Base-by-base conservation (phyloP, 345 rosid genomes). In the Linum usitatissimum region DNA sequence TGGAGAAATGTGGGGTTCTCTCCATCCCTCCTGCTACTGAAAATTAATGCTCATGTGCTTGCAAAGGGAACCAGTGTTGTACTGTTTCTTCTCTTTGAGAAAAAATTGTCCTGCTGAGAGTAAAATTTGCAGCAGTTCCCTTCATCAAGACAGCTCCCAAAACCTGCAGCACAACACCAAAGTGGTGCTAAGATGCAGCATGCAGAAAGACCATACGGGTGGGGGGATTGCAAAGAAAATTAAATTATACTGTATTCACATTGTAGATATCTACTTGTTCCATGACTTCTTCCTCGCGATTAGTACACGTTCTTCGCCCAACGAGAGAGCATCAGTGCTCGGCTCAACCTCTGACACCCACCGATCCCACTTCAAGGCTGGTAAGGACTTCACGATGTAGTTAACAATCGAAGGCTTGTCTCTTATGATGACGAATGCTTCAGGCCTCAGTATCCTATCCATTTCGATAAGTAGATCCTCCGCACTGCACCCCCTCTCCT, bases 401-500 rank as follows among this genome's bases (percentile, higher is more conserved):
- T 74, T 80, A 38, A 87, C 76, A 20, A 80, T 66, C 10, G 83
- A 78, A 48, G 90, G 40, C 70, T 85, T 84, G 75, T 92, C 98
- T 71, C 98, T 80, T 67, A 92, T 80, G 61, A 92, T 83, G 64
- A 85, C 85, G 73, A 84, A 84, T 42, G 95, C 97, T 18, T 83
- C 86, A 20, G 95, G 95, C 21, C 98, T 80, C 66, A 92, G 81
- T 28, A 92, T 92, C 42, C 98, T 72, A 57, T 92, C 98, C 80
- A 92, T 89, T 83, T 92, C 98, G 13, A 89, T 77, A 21, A 92
- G 73, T 38, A 89, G 79, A 77, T 92, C 98, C 77, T 82, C 95
- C 1, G 73, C 40, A 57, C 96, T 64, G 74, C 96, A 92, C 8
- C 90, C 83, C 7, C 67, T 82, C 57, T 68, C 61, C 74, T 78